A percentile compares a stretch with the other conserved stretches of the same genome.
phyloP scores from a whole-genome alignment of 495 filamentous ascomycete species.

The Penicillium waksmanii region DNA sequence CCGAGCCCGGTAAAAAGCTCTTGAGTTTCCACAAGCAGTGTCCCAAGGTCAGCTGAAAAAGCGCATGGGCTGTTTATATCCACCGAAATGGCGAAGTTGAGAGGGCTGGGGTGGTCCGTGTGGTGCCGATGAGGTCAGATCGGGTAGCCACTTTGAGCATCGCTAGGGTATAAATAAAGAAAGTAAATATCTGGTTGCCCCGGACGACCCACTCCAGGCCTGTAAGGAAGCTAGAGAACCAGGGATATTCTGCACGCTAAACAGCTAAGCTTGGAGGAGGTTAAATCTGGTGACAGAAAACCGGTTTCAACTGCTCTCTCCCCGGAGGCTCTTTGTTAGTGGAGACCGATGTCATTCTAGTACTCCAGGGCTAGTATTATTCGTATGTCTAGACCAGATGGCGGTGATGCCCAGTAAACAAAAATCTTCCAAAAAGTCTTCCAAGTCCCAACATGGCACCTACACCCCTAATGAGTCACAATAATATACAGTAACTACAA shows the following conservation, averaged over 20 bases:
- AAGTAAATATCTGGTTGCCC: conserved; percentile 35
- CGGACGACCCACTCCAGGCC: conserved; percentile 23
- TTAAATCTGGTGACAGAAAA: neutral
- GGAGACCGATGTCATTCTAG: neutral
- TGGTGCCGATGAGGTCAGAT: conserved; percentile 31
- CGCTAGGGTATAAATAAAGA: conserved; percentile 12
- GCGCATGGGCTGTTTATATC: too few relatives aligned
- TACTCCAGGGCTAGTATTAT: neutral
- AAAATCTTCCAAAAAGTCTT: neutral
- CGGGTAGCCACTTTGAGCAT: neutral
- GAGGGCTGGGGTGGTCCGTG: conserved; percentile 26
- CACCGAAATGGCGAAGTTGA: neutral
- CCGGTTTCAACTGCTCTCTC: neutral
- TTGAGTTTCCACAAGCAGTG: neutral
- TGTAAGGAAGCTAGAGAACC: neutral
- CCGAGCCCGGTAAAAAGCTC: neutral
- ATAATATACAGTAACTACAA: too few relatives aligned
- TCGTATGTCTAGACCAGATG: neutral
- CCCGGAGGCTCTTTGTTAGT: conserved; percentile 1
- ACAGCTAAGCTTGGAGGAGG: neutral
- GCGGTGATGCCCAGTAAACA: neutral
- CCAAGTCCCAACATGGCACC: neutral
- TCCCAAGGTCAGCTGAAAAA: too few relatives aligned
- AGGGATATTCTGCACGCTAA: neutral
- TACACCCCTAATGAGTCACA: too few relatives aligned